Evolutionary conservation across 257 asterid genomes (phyloP), one percentile per base, ranked within the genome.

Genomic region (Capsicum chinense): DNA sequence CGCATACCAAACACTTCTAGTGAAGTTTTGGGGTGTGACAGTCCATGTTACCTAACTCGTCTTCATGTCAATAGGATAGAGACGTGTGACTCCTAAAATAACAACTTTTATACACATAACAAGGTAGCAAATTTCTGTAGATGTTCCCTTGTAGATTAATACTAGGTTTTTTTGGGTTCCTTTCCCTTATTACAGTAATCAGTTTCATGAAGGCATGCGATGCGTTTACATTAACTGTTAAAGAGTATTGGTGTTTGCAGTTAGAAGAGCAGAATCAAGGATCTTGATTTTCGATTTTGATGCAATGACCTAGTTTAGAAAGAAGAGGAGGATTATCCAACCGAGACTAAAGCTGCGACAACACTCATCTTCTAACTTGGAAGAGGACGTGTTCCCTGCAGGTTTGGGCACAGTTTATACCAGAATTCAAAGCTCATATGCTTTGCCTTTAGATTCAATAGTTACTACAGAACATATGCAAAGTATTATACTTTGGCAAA

Each of bases 261-360:
- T 44, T 67, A 5, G 21, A 37, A 67, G 19, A 67, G 17, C 79
- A 42, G 79, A 69, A 69, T 17, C 79, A 42, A 69, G 79, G 33
- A 69, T 7, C 15, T 69, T 69, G 56, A 69, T 69, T 69, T 69
- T 67, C 52, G 52, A 67, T 67, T 67, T 67, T 50, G 79, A 70
- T 70, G 79, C 56, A 70, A 70, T 17, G 79, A 44, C 79, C 79
- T 70, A 17, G 52, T 70, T 19, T 16, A 70, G 79, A 70, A 42
- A 17, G 56, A 70, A 37, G 5, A 39, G 44, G 54, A 60, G 13
- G 19, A n/a, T 35, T 13, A 37, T 70, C 79, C 79, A 70, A 70
- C 56, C 15, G 17, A 42, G 54, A 69, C 56, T 69, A 42, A 42
- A 17, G 74, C 74, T 67, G 37, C 21, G 14, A 67, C 3, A 6